Evolutionary conservation across 2,329 filamentous ascomycete genomes (phyloP).

Genomic region (Hypocreales sp.): DNA sequence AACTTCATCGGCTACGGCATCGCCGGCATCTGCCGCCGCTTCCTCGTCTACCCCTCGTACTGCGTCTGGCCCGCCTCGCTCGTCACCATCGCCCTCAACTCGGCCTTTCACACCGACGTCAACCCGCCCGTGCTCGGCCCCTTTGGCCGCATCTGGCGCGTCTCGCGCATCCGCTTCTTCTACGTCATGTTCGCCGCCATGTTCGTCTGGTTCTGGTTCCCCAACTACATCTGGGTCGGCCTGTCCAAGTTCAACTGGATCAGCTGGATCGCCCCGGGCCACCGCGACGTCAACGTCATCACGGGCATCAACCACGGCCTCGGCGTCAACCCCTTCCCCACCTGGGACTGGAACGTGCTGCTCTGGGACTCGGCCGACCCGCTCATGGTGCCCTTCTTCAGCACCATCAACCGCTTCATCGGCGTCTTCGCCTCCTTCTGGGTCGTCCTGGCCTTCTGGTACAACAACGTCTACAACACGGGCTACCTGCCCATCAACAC

Average conservation of each 20-base stretch:
- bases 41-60: constrained; percentile 39
- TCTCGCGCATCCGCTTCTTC: constrained; percentile 37
- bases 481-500: constrained; percentile 38
- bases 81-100: constrained; percentile 37
- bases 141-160: constrained; percentile 25
- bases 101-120: constrained; percentile 32
- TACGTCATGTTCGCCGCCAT: constrained; percentile 31
- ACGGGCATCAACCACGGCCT: constrained; percentile 28
- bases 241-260: constrained; percentile 40
- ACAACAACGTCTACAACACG: constrained; percentile 40
- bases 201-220: constrained; percentile 45
- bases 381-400: constrained; percentile 37
- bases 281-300: constrained; percentile 24
- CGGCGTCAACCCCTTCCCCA: constrained; percentile 28
- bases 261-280: constrained; percentile 36
- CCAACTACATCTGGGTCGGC: constrained; percentile 35
- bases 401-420: constrained; percentile 45
- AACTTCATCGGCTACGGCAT: constrained; percentile 46
- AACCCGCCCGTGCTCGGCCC: constrained; percentile 24
- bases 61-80: constrained; percentile 43
- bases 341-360: constrained; percentile 32
- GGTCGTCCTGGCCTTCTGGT: constrained; percentile 42
- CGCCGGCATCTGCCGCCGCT: constrained; percentile 36
- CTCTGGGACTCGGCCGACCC: constrained; percentile 27
- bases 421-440: constrained; percentile 39